Evolutionary conservation across 345 rosid genomes (phyloP), one percentile per base, ranked within the genome.

Genomic region (Eucalyptus curtisii): DNA sequence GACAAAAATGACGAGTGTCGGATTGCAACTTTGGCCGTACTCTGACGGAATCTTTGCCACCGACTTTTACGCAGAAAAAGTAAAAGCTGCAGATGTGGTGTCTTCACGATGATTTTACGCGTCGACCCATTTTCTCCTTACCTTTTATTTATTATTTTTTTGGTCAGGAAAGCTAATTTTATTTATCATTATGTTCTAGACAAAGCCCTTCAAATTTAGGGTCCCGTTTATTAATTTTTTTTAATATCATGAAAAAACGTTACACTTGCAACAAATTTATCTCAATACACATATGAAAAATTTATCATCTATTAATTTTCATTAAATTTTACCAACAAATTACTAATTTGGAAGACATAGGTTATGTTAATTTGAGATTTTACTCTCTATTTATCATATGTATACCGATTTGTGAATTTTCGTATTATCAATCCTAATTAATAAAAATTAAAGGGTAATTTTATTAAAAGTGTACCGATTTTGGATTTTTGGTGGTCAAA

Each of bases 381-480:
- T 20, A 52, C 0, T 1, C 0, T 52, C 0, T 52, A 52, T 52
- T 7, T 52, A 19, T 19, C 0, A 52, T 7, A 52, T 52, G 4
- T 7, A 52, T 52, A 19, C 1, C 2, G 0, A 52, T 52, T 20
- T 20, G 57, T 52, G 57, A 1, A 0, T 52, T 52, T 52, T 52
- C 0, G 1, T 2, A 52, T 52, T 20, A 52, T 52, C 20, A 52
- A 1, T 52, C 57, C 1, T 20, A 52, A 52, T 52, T 52, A 52
- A 19, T 19, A 9, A 0, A 52, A 52, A 49, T 5, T 49, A 49
- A 49, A 50, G 7, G 7, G 3, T 52, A 16, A 52, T 8, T 55
- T 9, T 9, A 4, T 55, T 0, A 9, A 0, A 0, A 55, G 3
- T 10, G 6, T 55, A 10, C 3, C 0, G 2, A 0, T 55, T 55